Evolutionary conservation across 805 yeast genomes (phyloP).

Genomic region (Candida qinlingensis): DNA sequence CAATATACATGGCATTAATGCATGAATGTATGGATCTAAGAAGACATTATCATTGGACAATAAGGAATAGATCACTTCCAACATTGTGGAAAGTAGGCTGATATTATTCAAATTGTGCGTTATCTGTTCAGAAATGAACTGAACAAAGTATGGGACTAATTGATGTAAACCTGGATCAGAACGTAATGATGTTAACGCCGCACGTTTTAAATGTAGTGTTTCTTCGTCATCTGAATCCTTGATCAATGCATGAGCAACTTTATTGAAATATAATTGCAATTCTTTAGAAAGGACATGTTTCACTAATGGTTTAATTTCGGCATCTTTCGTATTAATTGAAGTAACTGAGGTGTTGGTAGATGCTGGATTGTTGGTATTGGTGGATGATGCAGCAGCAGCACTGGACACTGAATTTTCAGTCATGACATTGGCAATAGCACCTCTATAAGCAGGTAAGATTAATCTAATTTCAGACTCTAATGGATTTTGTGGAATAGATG

Average conservation of each 20-base stretch:
- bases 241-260: conserved; percentile 74
- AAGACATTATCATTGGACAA: conserved; percentile 79
- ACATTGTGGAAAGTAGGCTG: conserved; percentile 69
- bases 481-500: conserved; percentile 96
- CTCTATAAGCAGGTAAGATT: conserved; percentile 73
- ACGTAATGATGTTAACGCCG: conserved; percentile 79
- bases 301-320: conserved; percentile 80
- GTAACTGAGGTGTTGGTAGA: conserved; percentile 3
- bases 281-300: conserved; percentile 94
- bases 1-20: conserved; percentile 92
- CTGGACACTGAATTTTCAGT: conserved; percentile 35
- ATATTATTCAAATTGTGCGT: conserved; percentile 79
- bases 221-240: conserved; percentile 42
- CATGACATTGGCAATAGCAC: conserved; percentile 68
- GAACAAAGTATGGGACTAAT: conserved; percentile 92
- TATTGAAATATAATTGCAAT: conserved; percentile 87
- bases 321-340: conserved; percentile 31
- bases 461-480: conserved; percentile 66
- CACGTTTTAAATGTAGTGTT: conserved; percentile 48
- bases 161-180: conserved; percentile 97
- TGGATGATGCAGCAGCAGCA: conserved; percentile 23
- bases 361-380: conserved; percentile 1
- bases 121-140: conserved; percentile 91
- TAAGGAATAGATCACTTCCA: conserved; percentile 82
- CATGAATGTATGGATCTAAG: conserved; percentile 93